A percentile compares a stretch with the other conserved stretches of the same genome.
phyloP scores from a whole-genome alignment of 495 filamentous ascomycete species.

The Zalerion maritima region DNA sequence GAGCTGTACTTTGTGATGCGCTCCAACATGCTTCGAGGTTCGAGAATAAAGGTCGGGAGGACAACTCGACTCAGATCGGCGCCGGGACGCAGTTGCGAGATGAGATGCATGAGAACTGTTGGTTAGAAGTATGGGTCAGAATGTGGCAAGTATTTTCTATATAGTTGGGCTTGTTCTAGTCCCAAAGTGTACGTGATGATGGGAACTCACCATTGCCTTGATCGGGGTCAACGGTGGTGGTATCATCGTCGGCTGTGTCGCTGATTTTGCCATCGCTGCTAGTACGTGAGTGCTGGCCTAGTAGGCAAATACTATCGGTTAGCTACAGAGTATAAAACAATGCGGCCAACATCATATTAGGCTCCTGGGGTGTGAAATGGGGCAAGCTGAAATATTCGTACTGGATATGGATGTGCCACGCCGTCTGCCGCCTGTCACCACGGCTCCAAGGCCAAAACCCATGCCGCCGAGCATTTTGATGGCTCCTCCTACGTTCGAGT shows the following conservation, averaged over 20 bases:
- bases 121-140: too few species aligned
- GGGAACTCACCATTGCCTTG: constrained; percentile 50
- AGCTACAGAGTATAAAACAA: too few species aligned
- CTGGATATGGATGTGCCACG: too few species aligned
- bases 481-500: neutral
- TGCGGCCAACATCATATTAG: too few species aligned
- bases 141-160: too few species aligned
- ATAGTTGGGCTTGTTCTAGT: neutral
- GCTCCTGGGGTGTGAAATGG: too few species aligned
- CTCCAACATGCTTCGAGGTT: constrained; percentile 95
- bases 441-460: too few species aligned
- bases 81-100: constrained; percentile 88
- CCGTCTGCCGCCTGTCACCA: too few species aligned
- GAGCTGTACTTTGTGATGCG: constrained; percentile 81
- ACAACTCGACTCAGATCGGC: constrained; percentile 91
- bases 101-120: constrained; percentile 82
- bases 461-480: constrained; percentile 1
- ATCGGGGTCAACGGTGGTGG: constrained; percentile 55
- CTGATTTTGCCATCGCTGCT: constrained; percentile 9
- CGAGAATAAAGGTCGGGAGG: constrained; percentile 93
- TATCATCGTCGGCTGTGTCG: constrained; percentile 52
- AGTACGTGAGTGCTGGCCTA: neutral
- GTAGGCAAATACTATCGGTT: constrained; percentile 1
- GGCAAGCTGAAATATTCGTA: too few species aligned
- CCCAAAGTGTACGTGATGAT: too few species aligned